Conservation (phyloP, 331 rosid species). For the Malus hybrid region DNA sequence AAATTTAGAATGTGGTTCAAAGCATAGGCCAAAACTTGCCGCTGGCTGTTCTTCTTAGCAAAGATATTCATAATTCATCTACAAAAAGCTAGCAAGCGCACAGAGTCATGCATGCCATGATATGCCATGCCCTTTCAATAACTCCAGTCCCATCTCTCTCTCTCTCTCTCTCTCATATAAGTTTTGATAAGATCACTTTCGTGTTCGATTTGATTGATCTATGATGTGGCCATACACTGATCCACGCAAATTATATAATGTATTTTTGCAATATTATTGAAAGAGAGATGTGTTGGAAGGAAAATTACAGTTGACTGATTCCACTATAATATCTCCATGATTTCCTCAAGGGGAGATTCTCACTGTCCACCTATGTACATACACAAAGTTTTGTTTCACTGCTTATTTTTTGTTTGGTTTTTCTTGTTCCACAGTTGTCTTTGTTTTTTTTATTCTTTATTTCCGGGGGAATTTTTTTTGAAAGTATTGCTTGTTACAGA, state of each 20-base stretch:
- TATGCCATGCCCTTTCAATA: not conserved
- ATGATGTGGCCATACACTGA: not conserved
- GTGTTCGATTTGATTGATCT: not conserved
- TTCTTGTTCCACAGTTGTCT: not conserved
- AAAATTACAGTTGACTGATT: not conserved
- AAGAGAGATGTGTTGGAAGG: not conserved
- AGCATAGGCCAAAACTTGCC: conserved; percentile 28
- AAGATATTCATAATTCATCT: not conserved
- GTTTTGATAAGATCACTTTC: too few relatives aligned
- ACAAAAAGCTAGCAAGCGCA: not conserved
- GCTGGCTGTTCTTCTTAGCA: not conserved
- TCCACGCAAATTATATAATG: not conserved
- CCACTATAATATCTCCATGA: not conserved
- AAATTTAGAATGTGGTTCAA: conserved; percentile 14
- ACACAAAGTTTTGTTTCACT: not conserved
- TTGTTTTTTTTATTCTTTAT: not conserved
- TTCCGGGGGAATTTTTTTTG: too few relatives aligned
- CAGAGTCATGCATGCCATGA: not conserved
- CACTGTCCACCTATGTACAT: not conserved
- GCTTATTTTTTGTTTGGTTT: not conserved
- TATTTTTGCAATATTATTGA: not conserved
- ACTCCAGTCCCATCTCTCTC: too few relatives aligned
- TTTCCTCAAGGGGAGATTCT: conserved; percentile 1
- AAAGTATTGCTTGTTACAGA: too few relatives aligned
- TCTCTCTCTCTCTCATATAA: too few relatives aligned